Conservation (phyloP, 2,329 filamentous ascomycete genomes). For the Cladosporium sp. region DNA sequence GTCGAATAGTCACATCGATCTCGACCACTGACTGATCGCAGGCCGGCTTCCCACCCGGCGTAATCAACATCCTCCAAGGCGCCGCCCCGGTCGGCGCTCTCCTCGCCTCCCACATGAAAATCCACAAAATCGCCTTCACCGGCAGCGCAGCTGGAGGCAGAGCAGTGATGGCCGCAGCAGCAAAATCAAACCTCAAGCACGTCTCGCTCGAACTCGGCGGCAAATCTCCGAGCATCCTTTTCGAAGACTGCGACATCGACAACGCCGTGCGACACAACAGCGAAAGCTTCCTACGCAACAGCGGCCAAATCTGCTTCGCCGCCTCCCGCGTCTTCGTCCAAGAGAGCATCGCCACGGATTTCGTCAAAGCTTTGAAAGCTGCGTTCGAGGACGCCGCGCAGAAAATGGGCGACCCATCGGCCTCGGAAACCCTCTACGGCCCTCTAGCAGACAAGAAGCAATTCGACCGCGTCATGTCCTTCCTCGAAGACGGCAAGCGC, state of each 20-base stretch:
- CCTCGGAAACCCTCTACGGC: neutral
- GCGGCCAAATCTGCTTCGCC: slow-evolving; percentile 54
- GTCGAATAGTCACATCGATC: too few species aligned
- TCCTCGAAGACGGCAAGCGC: slow-evolving; percentile 21
- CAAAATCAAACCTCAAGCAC: slow-evolving; percentile 23
- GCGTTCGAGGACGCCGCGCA: slow-evolving; percentile 8
- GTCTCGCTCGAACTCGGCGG: slow-evolving; percentile 28
- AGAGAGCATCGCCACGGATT: slow-evolving; percentile 40
- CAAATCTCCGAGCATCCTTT: slow-evolving; percentile 20
- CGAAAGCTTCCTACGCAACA: slow-evolving; percentile 50
- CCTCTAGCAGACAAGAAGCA: slow-evolving; percentile 6
- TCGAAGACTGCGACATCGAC: slow-evolving; percentile 24
- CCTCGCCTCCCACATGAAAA: slow-evolving; percentile 4
- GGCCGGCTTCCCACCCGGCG: slow-evolving; percentile 39
- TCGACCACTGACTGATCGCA: slow-evolving; percentile 13
- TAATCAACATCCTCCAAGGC: slow-evolving; percentile 70
- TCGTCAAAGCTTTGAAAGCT: slow-evolving; percentile 1
- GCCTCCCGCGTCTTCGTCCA: slow-evolving; percentile 53
- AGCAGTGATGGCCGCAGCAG: slow-evolving; percentile 15
- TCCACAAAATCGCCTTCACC: slow-evolving; percentile 17
- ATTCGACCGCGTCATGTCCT: slow-evolving; percentile 27
- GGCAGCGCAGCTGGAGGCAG: slow-evolving; percentile 22
- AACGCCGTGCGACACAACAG: slow-evolving; percentile 61
- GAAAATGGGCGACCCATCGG: slow-evolving; percentile 1
- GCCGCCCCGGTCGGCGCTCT: slow-evolving; percentile 64